A percentile compares a stretch with the other conserved stretches of the same genome.
Conservation (phyloP, 116 monocot species). For the Iris pallida region DNA sequence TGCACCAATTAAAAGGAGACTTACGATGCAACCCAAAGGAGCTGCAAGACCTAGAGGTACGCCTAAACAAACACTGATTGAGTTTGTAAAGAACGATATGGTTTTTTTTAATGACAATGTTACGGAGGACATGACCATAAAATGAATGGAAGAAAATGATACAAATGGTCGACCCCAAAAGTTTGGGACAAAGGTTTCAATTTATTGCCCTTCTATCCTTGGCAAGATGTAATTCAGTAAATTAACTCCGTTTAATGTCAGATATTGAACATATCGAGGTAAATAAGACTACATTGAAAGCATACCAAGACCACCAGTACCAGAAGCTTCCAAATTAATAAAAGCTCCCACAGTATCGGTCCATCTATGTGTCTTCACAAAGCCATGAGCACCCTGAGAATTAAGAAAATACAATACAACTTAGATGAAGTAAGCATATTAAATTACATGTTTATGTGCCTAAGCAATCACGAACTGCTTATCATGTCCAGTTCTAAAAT, state of each 20-base stretch:
- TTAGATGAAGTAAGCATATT: not conserved
- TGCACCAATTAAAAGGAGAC: too few species aligned
- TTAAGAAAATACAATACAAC: not conserved
- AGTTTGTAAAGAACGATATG: too few species aligned
- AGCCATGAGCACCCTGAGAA: slow-evolving; percentile 91
- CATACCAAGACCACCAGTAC: slow-evolving; percentile 81
- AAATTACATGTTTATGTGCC: not conserved
- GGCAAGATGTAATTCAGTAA: not conserved
- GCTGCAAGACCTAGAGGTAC: too few species aligned
- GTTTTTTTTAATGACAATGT: too few species aligned
- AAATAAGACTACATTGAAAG: slow-evolving; percentile 4
- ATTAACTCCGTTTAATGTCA: not conserved
- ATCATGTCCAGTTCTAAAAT: not conserved
- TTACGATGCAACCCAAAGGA: too few species aligned
- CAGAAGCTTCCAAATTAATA: slow-evolving; percentile 96
- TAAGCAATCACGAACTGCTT: not conserved
- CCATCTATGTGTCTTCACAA: slow-evolving; percentile 81
- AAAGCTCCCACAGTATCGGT: slow-evolving; percentile 74
- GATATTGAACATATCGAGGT: not conserved
- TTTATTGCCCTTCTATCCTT: not conserved
- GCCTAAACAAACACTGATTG: too few species aligned
- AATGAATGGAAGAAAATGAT: too few species aligned
- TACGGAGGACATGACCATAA: too few species aligned
- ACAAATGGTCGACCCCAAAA: too few species aligned
- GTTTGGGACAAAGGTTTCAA: too few species aligned